These are phyloP conservation scores for Ogataea ganodermae DNA, from an alignment of 805 yeast genomes.

Conservation along the genomic window DNA sequence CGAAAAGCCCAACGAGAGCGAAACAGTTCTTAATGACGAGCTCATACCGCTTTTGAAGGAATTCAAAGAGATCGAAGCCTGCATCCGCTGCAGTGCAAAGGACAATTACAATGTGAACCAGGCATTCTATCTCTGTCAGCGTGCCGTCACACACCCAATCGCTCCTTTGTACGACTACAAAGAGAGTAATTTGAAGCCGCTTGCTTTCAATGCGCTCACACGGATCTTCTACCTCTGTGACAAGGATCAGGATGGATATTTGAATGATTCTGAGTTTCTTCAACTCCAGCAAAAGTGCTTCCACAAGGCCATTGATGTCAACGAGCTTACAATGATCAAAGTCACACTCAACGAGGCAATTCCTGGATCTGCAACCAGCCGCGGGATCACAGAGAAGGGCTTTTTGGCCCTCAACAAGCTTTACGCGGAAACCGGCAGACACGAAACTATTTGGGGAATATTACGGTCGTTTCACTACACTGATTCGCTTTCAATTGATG, in stretches of 20 bases:
- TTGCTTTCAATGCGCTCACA: slow-evolving; percentile 72
- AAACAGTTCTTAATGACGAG: slow-evolving; percentile 65
- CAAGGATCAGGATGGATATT: slow-evolving; percentile 83
- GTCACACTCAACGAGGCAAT: slow-evolving; percentile 32
- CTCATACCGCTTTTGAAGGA: slow-evolving; percentile 84
- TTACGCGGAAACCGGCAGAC: slow-evolving; percentile 89
- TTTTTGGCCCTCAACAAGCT: slow-evolving; percentile 75
- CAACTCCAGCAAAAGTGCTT: slow-evolving; percentile 77
- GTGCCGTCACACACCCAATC: slow-evolving; percentile 91
- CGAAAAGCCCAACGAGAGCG: slow-evolving; percentile 42
- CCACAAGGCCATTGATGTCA: slow-evolving; percentile 48
- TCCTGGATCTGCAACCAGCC: slow-evolving; percentile 34
- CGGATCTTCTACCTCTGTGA: slow-evolving; percentile 86
- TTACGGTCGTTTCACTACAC: slow-evolving; percentile 87
- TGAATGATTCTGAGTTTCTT: slow-evolving; percentile 70
- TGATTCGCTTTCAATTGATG: slow-evolving; percentile 83
- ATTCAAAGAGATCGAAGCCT: slow-evolving; percentile 91
- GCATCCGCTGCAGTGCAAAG: slow-evolving; percentile 85
- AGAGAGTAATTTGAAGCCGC: slow-evolving; percentile 76
- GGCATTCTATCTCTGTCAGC: slow-evolving; percentile 88
- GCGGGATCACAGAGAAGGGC: slow-evolving; percentile 72
- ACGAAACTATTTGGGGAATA: slow-evolving; percentile 97
- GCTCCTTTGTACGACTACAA: slow-evolving; percentile 94
- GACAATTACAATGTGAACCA: slow-evolving; percentile 84
- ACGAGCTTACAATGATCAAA: slow-evolving; percentile 49